These are phyloP conservation scores for Fusarium coicis DNA, from an alignment of 2,329 filamentous ascomycete genomes.

Conservation along the genomic window DNA sequence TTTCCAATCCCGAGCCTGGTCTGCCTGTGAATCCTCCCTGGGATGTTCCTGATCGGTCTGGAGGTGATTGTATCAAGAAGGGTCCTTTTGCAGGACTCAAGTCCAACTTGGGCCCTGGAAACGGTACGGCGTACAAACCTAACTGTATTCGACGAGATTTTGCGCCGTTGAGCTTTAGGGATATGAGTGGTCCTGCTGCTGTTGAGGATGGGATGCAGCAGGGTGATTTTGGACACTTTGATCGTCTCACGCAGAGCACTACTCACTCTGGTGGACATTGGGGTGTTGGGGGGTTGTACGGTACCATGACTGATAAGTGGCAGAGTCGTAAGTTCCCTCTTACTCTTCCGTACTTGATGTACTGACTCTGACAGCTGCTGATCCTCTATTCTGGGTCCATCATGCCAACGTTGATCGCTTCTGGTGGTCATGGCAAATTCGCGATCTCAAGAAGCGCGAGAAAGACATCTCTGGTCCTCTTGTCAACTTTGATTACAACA, in stretches of 20 bases:
- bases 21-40: constrained; percentile 28
- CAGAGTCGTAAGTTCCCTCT: constrained; percentile 6
- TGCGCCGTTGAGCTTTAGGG: constrained; percentile 19
- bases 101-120: constrained; percentile 18
- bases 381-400: constrained; percentile 46
- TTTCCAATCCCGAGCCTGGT: constrained; percentile 18
- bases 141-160: constrained; percentile 27
- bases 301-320: constrained; percentile 37
- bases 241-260: constrained; percentile 32
- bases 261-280: constrained; percentile 44
- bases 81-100: constrained; percentile 40
- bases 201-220: constrained; percentile 36
- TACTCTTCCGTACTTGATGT: accelerated
- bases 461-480: constrained; percentile 26
- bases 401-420: constrained; percentile 45
- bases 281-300: constrained; percentile 45
- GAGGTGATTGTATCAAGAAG: constrained; percentile 39
- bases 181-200: constrained; percentile 20
- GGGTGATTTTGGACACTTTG: constrained; percentile 34
- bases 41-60: constrained; percentile 30
- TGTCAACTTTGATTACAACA: constrained; percentile 25
- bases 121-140: constrained; percentile 9
- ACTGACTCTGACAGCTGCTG: constrained; percentile 16
- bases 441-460: constrained; percentile 10
- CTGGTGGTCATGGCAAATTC: constrained; percentile 40